phyloP scores from a whole-genome alignment of 306 rosid species.

The Cicer arietinum region DNA sequence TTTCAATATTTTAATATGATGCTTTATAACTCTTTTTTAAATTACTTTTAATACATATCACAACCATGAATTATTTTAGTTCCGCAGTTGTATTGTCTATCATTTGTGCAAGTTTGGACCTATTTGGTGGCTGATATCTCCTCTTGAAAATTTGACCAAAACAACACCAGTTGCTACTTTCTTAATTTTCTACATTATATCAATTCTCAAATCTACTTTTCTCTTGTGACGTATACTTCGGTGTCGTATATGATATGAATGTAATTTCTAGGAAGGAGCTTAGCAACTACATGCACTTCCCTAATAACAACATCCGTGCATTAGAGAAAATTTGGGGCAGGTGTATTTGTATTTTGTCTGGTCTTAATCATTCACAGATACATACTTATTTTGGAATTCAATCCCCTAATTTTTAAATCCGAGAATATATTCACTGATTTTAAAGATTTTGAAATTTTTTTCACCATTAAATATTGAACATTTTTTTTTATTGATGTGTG shows the following conservation, averaged over 20 bases:
- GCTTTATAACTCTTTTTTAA: background rate
- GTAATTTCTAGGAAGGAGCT: background rate
- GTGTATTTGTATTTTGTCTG: background rate
- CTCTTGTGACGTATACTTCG: background rate
- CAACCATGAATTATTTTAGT: background rate
- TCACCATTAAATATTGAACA: no score
- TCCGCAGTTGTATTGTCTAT: slow-evolving; percentile 1
- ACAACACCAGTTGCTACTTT: background rate
- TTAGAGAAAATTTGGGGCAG: background rate
- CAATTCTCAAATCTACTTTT: background rate
- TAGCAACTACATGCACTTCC: background rate
- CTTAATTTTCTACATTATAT: background rate
- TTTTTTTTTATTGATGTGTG: no score
- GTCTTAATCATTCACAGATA: background rate
- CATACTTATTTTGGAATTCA: background rate
- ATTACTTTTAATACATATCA: background rate
- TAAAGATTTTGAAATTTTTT: no score
- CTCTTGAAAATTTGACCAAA: background rate
- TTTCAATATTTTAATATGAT: background rate
- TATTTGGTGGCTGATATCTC: background rate
- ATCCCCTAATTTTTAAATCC: no score
- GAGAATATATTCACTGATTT: no score
- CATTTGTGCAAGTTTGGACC: slow-evolving; percentile 14
- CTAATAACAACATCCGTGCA: background rate
- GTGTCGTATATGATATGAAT: background rate